Evolutionary conservation across 2,329 filamentous ascomycete genomes (phyloP).

Genomic region (Monosporascus sp.): DNA sequence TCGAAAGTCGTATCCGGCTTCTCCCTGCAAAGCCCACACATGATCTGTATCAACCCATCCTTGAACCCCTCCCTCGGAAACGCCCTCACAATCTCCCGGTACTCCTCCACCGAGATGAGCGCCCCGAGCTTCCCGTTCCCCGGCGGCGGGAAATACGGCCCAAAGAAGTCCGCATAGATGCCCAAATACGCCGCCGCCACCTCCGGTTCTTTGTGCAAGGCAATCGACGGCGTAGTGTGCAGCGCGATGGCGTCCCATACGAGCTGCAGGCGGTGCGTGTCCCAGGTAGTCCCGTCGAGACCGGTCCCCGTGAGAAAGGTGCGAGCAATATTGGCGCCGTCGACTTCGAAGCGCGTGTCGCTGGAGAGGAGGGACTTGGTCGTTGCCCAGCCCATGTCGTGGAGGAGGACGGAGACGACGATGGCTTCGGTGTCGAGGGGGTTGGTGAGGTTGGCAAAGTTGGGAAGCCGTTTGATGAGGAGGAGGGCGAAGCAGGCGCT

Average conservation of each 20-base stretch:
- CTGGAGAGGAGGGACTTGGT: constrained; percentile 3
- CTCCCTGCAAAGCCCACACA: constrained; percentile 14
- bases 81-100: constrained; percentile 9
- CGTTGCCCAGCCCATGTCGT: constrained; percentile 17
- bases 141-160: constrained; percentile 10
- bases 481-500: constrained; percentile 16
- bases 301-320: no score
- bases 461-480: constrained; percentile 10
- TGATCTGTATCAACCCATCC: constrained; percentile 4
- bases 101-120: constrained; percentile 14
- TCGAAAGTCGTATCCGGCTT: constrained; percentile 17
- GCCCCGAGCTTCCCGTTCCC: neutral
- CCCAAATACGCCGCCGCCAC: constrained; percentile 13
- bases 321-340: constrained; percentile 14
- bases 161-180: constrained; percentile 13
- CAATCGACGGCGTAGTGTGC: constrained; percentile 13
- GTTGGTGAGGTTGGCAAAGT: neutral
- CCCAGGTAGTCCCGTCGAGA: constrained; percentile 5
- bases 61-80: constrained; percentile 14
- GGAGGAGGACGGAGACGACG: constrained; percentile 13
- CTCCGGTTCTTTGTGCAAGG: constrained; percentile 9
- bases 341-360: constrained; percentile 17
- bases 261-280: constrained; percentile 1
- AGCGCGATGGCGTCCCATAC: constrained; percentile 10
- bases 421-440: constrained; percentile 9